Base-by-base conservation (phyloP, 352 stramenopile species). In the Phytophthora quininea region DNA sequence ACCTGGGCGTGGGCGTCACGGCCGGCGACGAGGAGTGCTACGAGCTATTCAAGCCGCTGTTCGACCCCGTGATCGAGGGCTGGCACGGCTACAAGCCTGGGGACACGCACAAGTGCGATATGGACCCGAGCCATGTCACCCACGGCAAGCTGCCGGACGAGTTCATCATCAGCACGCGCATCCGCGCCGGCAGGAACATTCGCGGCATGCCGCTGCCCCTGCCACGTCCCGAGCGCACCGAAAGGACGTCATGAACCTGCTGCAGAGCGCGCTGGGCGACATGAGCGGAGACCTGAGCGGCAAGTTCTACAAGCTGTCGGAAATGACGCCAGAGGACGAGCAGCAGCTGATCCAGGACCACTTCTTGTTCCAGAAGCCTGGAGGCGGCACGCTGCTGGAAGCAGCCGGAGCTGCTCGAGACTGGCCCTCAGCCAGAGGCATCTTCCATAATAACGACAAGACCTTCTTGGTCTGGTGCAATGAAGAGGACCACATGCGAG, bases 281-380 rank as follows among this genome's bases (percentile, higher is more conserved):
- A 85, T 97, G 64, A 77, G 66, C 49, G 82, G 76, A 4, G 89
- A 96, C 60, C 68, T 90, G 42, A 71, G 74, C 10, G 90, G 90
- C 57, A 92, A 77, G 55, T 92, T 95, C 69, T 92, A 96, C 74
- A 89, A 85, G 54, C 71, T 96, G n/a, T 73, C 82, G 37, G 75
- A 78, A 12, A 92, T 94, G 79, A 79, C 80, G 3, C 73, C 82
- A n/a, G 80, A 90, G 43, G 82, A 93, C 57, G 89, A 95, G 62
- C 69, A 87, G 38, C 80, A 93, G 64, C 76, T 93, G 35, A 86
- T 92, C 62, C 67, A 82, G 35, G 77, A 90, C 68, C 86, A 92
- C 69, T 89, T 95, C 33, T 70, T 94, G 42, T 96, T 96, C 76
- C 92, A 96, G 70, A 91, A 94, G 69, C 90, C 90, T 45, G 85